phyloP scores from a whole-genome alignment of 2,329 filamentous ascomycete genomes.

The Xylaria sp. region DNA sequence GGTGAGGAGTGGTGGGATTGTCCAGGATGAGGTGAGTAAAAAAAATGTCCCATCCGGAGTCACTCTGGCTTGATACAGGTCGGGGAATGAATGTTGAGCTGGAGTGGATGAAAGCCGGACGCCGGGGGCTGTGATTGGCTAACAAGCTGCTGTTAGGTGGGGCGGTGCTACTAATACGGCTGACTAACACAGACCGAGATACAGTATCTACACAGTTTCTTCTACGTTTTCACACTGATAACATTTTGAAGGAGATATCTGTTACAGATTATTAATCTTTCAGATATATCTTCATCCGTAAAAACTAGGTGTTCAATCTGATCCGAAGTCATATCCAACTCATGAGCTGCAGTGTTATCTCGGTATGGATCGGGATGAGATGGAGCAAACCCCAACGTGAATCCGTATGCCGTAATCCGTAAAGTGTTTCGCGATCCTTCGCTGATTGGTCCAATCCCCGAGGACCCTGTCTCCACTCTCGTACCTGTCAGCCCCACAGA shows the following conservation, averaged over 20 bases:
- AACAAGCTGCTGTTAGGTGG: conserved; percentile 21
- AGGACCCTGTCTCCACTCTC: conserved; percentile 2
- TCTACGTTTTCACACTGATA: too few species aligned
- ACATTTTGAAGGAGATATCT: too few species aligned
- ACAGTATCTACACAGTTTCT: too few species aligned
- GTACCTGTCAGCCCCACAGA: not conserved
- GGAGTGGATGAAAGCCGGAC: conserved; percentile 8
- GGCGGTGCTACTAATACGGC: conserved; percentile 9
- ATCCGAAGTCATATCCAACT: not conserved
- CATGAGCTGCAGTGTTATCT: not conserved
- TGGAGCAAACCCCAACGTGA: not conserved
- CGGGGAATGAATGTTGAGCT: conserved; percentile 20
- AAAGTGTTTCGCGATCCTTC: conserved; percentile 23
- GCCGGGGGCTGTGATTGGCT: conserved; percentile 21
- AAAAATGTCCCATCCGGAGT: conserved; percentile 17
- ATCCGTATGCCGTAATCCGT: not conserved
- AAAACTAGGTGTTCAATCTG: too few species aligned
- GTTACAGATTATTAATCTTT: too few species aligned
- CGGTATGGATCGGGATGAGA: not conserved
- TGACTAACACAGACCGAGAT: conserved; percentile 16
- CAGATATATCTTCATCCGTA: too few species aligned
- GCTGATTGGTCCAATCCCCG: conserved; percentile 25
- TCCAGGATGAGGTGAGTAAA: conserved; percentile 24
- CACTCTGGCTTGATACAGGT: not conserved
- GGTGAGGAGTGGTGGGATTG: conserved; percentile 1